Base-by-base conservation (phyloP, 768 basidiomycete species). In the Leccinum aurantiacum region DNA sequence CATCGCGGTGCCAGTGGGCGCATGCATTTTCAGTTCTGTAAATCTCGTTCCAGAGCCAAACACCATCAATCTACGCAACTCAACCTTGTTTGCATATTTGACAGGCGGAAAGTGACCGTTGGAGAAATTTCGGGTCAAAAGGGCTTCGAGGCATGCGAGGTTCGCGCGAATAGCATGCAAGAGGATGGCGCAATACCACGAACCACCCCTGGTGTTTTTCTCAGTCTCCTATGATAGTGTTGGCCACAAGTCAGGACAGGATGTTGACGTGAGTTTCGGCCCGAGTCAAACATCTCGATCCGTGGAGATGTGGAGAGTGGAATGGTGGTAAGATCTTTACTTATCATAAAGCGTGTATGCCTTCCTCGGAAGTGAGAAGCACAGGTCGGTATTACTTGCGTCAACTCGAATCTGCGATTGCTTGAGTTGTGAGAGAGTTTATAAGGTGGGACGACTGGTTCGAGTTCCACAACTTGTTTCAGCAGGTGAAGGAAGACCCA, bases 31-130 rank as follows among this genome's bases (percentile, higher is more conserved):
- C 8, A 31, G 19, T 53, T 31, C 47, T 44, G 51, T 54, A 7
- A 38, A 33, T 25, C 33, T 37, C 13, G n/a, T 48, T 29, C 49
- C 46, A 57, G n/a, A 57, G 47, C 41, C 47, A 22, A 60, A 22
- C 38, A 31, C 19, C 33, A 53, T 53, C 52, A 53, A 37, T 53
- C 52, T 53, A 41, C 52, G 56, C 31, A 69, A 60, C 53, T 35
- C 60, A 59, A 69, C 63, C 58, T 67, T 63, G 57, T 59, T 57
- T 25, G 41, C 19, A 37, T 29, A 33, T 46, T 53, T 54, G 54
- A 47, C 35, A 24, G 13, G 27, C 46, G 46, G 55, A 25, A 35
- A 59, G 53, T 50, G 25, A 7, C 33, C 49, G 44, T 7, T 53
- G 27, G 41, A 35, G 11, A 19, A 19, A 11, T 27, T 35, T 25